Percentiles rank a stretch among this genome's conserved stretches.
phyloP scores from a whole-genome alignment of 352 stramenopile species.

The Pythium utonaiense region DNA sequence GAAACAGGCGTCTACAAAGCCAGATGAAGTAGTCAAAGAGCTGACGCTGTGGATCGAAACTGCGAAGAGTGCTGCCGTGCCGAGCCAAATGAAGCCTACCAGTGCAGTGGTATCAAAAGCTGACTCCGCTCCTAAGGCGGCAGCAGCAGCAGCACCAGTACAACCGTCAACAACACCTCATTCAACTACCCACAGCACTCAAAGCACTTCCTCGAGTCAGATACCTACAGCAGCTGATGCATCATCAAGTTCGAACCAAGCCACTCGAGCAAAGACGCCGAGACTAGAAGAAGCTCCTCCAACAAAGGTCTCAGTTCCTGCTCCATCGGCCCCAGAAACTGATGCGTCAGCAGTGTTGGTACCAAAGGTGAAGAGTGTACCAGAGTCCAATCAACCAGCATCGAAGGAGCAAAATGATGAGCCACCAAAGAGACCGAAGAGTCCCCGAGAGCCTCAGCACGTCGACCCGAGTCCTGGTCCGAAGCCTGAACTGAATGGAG shows the following conservation, averaged over 20 bases:
- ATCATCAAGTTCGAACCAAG: neutral
- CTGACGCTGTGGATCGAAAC: slow-evolving; percentile 9
- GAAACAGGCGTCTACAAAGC: slow-evolving; percentile 3
- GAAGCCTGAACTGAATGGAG: slow-evolving; percentile 6
- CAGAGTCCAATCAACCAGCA: neutral
- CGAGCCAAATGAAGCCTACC: neutral
- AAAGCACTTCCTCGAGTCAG: neutral
- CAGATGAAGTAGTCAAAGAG: slow-evolving; percentile 25
- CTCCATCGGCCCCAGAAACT: neutral
- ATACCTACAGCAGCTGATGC: neutral
- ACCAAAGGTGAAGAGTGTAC: neutral
- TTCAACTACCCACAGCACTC: too few relatives aligned
- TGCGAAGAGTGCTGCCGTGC: neutral
- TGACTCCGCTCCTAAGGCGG: neutral
- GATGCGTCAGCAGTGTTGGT: neutral
- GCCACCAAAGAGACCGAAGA: slow-evolving; percentile 3
- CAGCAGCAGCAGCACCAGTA: neutral
- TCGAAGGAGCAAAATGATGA: neutral
- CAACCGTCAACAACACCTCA: neutral
- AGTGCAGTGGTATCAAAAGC: neutral
- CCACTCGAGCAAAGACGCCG: neutral
- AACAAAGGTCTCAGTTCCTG: neutral
- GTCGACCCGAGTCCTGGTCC: neutral
- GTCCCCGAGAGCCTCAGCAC: neutral
- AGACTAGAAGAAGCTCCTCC: neutral